Conservation (phyloP, 2,329 filamentous ascomycete species). For the Erysiphe pulchra region DNA sequence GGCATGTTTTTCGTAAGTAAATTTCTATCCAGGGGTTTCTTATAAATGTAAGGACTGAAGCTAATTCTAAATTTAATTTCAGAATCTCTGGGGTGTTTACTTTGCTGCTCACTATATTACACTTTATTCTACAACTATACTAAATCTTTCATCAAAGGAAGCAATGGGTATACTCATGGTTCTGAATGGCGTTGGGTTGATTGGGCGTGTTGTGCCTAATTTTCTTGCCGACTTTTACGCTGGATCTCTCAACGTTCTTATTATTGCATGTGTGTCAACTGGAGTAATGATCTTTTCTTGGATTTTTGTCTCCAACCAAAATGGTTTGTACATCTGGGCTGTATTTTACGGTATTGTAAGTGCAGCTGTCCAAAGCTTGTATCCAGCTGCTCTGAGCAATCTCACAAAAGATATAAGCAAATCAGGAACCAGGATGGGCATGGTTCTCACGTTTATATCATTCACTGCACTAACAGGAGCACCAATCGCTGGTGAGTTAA, state of each 20-base stretch:
- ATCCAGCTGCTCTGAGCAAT: slow-evolving; percentile 23
- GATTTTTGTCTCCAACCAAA: slow-evolving; percentile 19
- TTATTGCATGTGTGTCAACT: slow-evolving; percentile 17
- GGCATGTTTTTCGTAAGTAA: too few species aligned
- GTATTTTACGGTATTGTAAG: slow-evolving; percentile 24
- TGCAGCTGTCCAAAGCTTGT: slow-evolving; percentile 24
- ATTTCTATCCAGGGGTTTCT: too few species aligned
- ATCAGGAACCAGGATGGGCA: slow-evolving; percentile 28
- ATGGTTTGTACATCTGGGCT: slow-evolving; percentile 23
- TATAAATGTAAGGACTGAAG: too few species aligned
- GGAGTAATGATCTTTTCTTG: slow-evolving; percentile 19
- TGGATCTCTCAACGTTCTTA: slow-evolving; percentile 26
- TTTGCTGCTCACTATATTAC: slow-evolving; percentile 17
- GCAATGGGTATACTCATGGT: slow-evolving; percentile 25
- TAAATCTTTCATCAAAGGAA: slow-evolving; percentile 16
- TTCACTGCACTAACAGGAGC: slow-evolving; percentile 27
- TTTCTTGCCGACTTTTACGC: slow-evolving; percentile 21
- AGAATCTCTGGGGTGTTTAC: slow-evolving; percentile 19
- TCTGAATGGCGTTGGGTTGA: slow-evolving; percentile 24
- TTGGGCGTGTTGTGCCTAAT: slow-evolving; percentile 22
- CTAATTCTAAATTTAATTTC: background rate
- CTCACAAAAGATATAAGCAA: slow-evolving; percentile 26
- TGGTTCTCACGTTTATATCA: slow-evolving; percentile 25
- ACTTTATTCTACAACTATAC: slow-evolving; percentile 15
- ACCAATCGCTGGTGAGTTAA: slow-evolving; percentile 26